Conservation (phyloP, 2,329 filamentous ascomycete genomes). For the Magnaporthiopsis incrustans region DNA sequence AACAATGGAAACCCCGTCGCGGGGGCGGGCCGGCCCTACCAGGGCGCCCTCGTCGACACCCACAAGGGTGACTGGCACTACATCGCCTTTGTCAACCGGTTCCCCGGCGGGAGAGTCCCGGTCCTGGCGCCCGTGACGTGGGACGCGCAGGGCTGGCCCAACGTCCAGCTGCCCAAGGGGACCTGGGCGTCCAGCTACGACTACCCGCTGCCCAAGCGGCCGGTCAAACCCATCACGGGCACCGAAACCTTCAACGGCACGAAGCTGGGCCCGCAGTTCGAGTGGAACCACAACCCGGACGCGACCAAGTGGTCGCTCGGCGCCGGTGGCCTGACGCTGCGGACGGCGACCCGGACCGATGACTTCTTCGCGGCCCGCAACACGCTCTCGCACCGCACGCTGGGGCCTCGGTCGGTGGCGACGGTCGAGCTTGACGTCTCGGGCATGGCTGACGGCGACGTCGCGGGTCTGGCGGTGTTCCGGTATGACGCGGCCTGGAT, state of each 20-base stretch:
- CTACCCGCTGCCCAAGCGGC: background rate
- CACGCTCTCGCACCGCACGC: constrained; percentile 37
- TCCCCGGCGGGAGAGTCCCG: constrained; percentile 48
- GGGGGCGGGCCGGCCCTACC: constrained; percentile 39
- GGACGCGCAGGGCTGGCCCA: constrained; percentile 42
- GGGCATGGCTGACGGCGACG: constrained; percentile 42
- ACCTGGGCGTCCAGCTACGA: background rate
- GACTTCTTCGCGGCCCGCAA: constrained; percentile 41
- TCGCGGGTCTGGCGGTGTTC: constrained; percentile 42
- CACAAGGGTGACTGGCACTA: constrained; percentile 48
- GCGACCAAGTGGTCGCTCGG: constrained; percentile 26
- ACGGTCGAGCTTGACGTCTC: constrained; percentile 42
- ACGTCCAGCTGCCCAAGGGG: constrained; percentile 21
- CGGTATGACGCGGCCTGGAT: constrained; percentile 45
- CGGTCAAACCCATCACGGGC: background rate
- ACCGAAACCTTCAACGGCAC: background rate
- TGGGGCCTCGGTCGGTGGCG: constrained; percentile 35
- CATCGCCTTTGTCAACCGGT: constrained; percentile 46
- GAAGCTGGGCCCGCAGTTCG: background rate
- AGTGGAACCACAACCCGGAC: constrained; percentile 56
- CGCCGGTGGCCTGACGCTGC: constrained; percentile 33
- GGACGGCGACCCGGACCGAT: constrained; percentile 40
- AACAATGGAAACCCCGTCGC: constrained; percentile 31
- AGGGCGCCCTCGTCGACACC: constrained; percentile 47
- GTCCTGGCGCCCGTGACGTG: constrained; percentile 47